Percentiles rank a stretch among this genome's conserved stretches.
These are phyloP conservation scores for Tylopilus intermedius DNA, from an alignment of 768 basidiomycete species.

Conservation along the genomic window DNA sequence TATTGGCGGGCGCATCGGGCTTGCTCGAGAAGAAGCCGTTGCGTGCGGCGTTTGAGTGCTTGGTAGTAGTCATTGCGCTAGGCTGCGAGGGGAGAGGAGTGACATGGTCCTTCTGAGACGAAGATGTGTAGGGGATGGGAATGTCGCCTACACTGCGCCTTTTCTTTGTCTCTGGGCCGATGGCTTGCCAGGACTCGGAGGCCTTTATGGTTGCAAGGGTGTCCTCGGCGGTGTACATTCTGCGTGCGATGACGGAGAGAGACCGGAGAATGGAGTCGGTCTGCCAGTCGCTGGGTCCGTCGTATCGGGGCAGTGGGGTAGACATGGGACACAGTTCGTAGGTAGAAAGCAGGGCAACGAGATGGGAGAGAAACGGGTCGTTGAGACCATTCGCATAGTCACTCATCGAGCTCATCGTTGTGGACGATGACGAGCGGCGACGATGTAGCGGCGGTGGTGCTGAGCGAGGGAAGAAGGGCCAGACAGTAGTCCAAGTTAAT, in stretches of 20 bases:
- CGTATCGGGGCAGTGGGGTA: slow-evolving; percentile 49
- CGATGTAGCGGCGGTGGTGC: slow-evolving; percentile 3
- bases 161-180: slow-evolving; percentile 43
- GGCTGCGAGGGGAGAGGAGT: slow-evolving; percentile 22
- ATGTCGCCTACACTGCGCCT: slow-evolving; percentile 36
- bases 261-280: slow-evolving; percentile 54
- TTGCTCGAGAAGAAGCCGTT: slow-evolving; percentile 22
- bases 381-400: slow-evolving; percentile 19
- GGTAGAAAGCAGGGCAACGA: slow-evolving; percentile 53
- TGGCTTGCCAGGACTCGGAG: slow-evolving; percentile 29
- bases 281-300: slow-evolving; percentile 54
- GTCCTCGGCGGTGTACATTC: slow-evolving; percentile 56
- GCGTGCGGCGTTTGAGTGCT: slow-evolving; percentile 11
- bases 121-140: slow-evolving; percentile 30
- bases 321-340: slow-evolving; percentile 52
- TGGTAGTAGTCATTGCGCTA: slow-evolving; percentile 16
- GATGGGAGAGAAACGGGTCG: slow-evolving; percentile 47
- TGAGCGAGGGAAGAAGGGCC: slow-evolving; percentile 2
- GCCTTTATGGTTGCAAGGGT: slow-evolving; percentile 38
- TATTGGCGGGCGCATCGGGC: slow-evolving; percentile 17
- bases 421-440: slow-evolving; percentile 10
- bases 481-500: slow-evolving; percentile 3
- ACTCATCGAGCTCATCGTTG: slow-evolving; percentile 34
- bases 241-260: slow-evolving; percentile 44
- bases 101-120: slow-evolving; percentile 26